Percentiles rank a stretch among this genome's conserved stretches.
Evolutionary conservation across 805 yeast species (phyloP).

Genomic region (Komagataella kurtzmanii): DNA sequence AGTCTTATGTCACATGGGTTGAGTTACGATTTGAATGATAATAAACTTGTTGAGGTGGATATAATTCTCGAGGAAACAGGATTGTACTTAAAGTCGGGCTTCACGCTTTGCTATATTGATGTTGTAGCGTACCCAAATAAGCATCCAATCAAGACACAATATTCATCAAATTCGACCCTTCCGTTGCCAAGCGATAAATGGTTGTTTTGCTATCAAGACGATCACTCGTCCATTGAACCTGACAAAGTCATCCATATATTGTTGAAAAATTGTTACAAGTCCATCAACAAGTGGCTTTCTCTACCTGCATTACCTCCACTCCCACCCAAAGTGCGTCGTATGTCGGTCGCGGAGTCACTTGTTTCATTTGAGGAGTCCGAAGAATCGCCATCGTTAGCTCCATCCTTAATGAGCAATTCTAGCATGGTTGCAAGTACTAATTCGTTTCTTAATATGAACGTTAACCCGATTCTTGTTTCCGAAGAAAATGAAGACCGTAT

Average conservation of each 20-base stretch:
- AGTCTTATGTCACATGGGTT: neutral
- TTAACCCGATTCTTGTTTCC: neutral
- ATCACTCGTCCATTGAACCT: slow-evolving; percentile 4
- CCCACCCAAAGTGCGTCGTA: neutral
- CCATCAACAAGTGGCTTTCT: slow-evolving; percentile 18
- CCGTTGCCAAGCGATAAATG: neutral
- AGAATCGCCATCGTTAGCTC: neutral
- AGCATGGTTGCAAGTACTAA: neutral
- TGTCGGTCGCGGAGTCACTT: neutral
- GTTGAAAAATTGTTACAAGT: slow-evolving; percentile 31
- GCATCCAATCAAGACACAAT: slow-evolving; percentile 15
- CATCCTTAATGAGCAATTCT: neutral
- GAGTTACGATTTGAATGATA: slow-evolving; percentile 4
- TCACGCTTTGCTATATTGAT: slow-evolving; percentile 23
- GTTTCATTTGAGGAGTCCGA: neutral
- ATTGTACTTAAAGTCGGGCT: slow-evolving; percentile 35
- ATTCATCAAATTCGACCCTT: neutral
- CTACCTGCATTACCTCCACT: neutral
- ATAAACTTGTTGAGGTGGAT: slow-evolving; percentile 21
- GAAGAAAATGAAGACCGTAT: neutral
- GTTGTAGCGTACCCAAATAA: slow-evolving; percentile 15
- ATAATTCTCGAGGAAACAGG: slow-evolving; percentile 46
- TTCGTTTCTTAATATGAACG: neutral
- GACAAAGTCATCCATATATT: slow-evolving; percentile 28
- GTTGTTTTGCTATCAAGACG: neutral